A percentile compares a stretch with the other conserved stretches of the same genome.
Conservation (phyloP, 371 early-diverging fungal species). For the Dichotomocladium elegans region DNA sequence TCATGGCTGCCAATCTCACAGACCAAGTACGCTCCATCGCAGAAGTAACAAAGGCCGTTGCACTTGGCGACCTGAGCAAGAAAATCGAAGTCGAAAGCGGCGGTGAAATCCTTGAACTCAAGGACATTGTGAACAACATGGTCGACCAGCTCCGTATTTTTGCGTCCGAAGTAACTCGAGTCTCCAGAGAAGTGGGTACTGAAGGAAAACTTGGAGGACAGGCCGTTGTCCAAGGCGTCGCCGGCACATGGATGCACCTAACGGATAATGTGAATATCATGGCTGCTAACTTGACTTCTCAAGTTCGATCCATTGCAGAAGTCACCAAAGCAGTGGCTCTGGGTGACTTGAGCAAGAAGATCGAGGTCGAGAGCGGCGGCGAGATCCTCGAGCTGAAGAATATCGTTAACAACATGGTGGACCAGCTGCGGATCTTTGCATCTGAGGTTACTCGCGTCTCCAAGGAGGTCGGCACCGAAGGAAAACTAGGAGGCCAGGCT, state of each 20-base stretch:
- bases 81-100: constrained; percentile 27
- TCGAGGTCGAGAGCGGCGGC: constrained; percentile 48
- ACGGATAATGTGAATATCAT: constrained; percentile 51
- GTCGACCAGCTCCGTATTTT: constrained; percentile 43
- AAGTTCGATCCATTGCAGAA: constrained; percentile 55
- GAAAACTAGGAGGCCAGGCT: constrained; percentile 61
- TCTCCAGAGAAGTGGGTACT: constrained; percentile 46
- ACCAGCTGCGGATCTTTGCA: constrained; percentile 10
- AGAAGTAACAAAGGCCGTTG: constrained; percentile 52
- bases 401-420: constrained; percentile 17
- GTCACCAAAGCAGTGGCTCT: constrained; percentile 54
- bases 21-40: constrained; percentile 55
- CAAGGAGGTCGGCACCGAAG: constrained; percentile 53
- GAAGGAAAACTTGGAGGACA: constrained; percentile 46
- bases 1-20: constrained; percentile 57
- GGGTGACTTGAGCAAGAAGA: constrained; percentile 57
- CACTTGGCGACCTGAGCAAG: constrained; percentile 43
- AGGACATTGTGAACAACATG: constrained; percentile 43
- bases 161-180: constrained; percentile 41
- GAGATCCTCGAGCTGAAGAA: constrained; percentile 21
- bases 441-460: constrained; percentile 28
- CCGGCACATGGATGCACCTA: constrained; percentile 50
- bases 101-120: constrained; percentile 38
- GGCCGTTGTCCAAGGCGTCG: constrained; percentile 37
- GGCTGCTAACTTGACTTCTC: constrained; percentile 47